Evolutionary conservation across 768 basidiomycete genomes (phyloP), one percentile per base, ranked within the genome.

Genomic region (Lentinula guzmanii): DNA sequence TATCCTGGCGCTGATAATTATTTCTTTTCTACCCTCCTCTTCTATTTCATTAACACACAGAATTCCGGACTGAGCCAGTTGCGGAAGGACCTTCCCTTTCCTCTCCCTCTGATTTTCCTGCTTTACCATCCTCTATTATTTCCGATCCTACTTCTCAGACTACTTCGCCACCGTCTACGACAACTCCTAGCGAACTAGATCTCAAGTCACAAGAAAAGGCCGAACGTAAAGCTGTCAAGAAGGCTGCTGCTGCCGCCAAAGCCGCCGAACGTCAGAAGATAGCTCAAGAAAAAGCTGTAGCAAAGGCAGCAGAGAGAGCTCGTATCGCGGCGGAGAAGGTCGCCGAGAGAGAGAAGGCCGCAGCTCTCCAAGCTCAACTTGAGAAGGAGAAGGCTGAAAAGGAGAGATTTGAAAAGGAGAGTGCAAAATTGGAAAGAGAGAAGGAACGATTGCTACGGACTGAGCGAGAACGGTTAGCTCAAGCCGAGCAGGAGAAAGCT

Each of bases 81-180:
- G 10, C 51, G 18, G 59, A 68, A 56, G 66, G 71, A 51, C 76
- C 81, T 56, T 74, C 78, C 62, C 76, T 91, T 60, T 90, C 90
- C 37, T 56, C 55, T 63, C 75, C 84, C 43, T 75, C 82, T 69
- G 91, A 93, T 72, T 93, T 93, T 70, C 91, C 90, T 58, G 89
- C 90, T 41, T 77, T 93, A 62, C 74, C 80, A 48, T 42, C 64
- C 63, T 71, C 62, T 72, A 68, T 62, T 64, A 77, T 69, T 71
- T 74, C 52, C 60, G 71, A 61, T 21, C 60, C 66, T 53, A 64
- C 62, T 61, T 41, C 66, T 60, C 74, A 71, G 56, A 72, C 70
- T 13, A 72, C 72, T 42, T 62, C 72, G 16, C 69, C 73, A 50
- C 24, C 39, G 10, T 51, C 48, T 18, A 72, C 78, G 41, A 72